A percentile compares a stretch with the other conserved stretches of the same genome.
These are phyloP conservation scores for Pichia ethanolica DNA, from an alignment of 805 yeast species.

Conservation along the genomic window DNA sequence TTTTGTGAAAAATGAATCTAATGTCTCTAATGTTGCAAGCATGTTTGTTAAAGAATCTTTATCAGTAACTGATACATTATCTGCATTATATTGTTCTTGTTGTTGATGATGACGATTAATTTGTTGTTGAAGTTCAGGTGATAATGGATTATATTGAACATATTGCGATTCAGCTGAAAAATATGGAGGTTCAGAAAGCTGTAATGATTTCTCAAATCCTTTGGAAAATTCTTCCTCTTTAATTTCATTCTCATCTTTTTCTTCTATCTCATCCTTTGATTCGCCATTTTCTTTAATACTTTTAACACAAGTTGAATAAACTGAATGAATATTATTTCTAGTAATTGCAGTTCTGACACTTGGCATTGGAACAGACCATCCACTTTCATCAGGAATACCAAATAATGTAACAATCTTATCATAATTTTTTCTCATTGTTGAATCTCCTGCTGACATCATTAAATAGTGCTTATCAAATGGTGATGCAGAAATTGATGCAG, in stretches of 20 bases:
- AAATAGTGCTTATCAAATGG: constrained; percentile 86
- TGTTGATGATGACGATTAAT: constrained; percentile 19
- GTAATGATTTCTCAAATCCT: neutral
- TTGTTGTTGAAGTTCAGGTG: constrained; percentile 21
- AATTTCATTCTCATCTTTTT: neutral
- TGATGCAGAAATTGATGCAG: constrained; percentile 79
- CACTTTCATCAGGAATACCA: constrained; percentile 91
- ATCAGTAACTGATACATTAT: constrained; percentile 45
- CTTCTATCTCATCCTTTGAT: constrained; percentile 13
- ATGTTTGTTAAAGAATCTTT: constrained; percentile 75
- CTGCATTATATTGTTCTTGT: constrained; percentile 25
- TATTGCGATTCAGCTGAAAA: constrained; percentile 19
- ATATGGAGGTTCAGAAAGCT: constrained; percentile 5
- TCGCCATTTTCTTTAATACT: constrained; percentile 24
- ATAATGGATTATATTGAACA: constrained; percentile 26
- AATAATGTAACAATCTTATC: constrained; percentile 83
- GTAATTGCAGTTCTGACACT: constrained; percentile 83
- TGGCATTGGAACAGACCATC: constrained; percentile 98
- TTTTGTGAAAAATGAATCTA: constrained; percentile 82
- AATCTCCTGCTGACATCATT: constrained; percentile 84
- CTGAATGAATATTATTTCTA: constrained; percentile 90
- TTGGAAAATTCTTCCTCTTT: neutral
- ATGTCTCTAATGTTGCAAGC: constrained; percentile 87
- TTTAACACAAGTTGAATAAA: constrained; percentile 73
- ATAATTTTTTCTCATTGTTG: constrained; percentile 68